Base-by-base conservation (phyloP, 2,329 filamentous ascomycete genomes). In the Aureobasidium sp. region DNA sequence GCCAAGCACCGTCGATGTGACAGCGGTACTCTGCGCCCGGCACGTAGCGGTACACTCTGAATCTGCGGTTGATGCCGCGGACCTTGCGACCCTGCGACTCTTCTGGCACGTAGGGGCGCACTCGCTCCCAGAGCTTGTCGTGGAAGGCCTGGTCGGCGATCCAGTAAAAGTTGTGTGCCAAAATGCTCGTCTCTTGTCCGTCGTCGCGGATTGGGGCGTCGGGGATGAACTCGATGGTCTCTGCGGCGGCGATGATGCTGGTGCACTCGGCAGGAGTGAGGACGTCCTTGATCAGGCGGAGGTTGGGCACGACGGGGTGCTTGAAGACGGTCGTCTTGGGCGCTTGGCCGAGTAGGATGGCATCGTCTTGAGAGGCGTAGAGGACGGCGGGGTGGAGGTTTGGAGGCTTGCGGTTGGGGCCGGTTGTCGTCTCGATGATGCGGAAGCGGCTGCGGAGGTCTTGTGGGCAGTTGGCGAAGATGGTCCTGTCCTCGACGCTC, bases 161-260 rank as follows among this genome's bases (percentile, higher is more conserved):
- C 86, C 86, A 89, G 75, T 89, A 89, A 67, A 89, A 88, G 71
- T 89, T 89, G 74, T 89, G 86, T 0, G 86, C 86, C 1, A 89
- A 72, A 50, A 89, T 80, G 67, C 84, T 87, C 27, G 79, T 78
- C 59, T 75, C 74, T 64, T 87, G 84, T 17, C 83, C 84, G 61
- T 85, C 84, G n/a, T 84, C 82, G 2, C 84, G 82, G 33, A 89
- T 75, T 0, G 86, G 86, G 0, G 85, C 84, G 67, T 90, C 87
- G 0, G 87, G 86, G 0, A 86, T 77, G 65, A 89, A 90, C 7
- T 81, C 81, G 49, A 88, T 80, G 0, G 78, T 78, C 69, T 90
- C 87, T 5, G 82, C 86, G 0, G 86, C 84, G 0, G 84, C 82
- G 22, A 90, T 84, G 60, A 90, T 88, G 14, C 82, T 77, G 52